A percentile compares a stretch with the other conserved stretches of the same genome.
These are phyloP conservation scores for Aspergillus diversus DNA, from an alignment of 495 filamentous ascomycete genomes.

Conservation along the genomic window DNA sequence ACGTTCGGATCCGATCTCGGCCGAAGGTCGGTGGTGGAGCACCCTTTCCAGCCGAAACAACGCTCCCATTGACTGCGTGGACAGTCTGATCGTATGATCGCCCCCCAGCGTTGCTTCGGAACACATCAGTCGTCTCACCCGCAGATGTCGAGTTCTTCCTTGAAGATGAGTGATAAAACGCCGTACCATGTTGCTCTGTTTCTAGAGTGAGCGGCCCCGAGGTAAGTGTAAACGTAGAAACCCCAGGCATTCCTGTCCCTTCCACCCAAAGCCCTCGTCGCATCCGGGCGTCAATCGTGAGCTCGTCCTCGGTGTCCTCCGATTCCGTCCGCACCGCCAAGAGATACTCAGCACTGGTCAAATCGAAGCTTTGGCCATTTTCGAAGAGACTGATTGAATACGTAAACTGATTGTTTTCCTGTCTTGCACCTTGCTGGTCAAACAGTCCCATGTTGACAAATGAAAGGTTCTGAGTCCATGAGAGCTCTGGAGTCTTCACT, in stretches of 20 bases:
- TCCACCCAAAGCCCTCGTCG: slow-evolving; percentile 60
- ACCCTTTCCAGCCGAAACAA: slow-evolving; percentile 37
- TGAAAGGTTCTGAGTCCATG: slow-evolving; percentile 67
- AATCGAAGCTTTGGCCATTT: slow-evolving; percentile 24
- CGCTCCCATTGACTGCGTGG: slow-evolving; percentile 52
- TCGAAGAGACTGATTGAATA: slow-evolving; percentile 45
- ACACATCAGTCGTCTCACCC: slow-evolving; percentile 35
- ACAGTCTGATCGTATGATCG: slow-evolving; percentile 53
- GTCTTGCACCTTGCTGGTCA: slow-evolving; percentile 60
- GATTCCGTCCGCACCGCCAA: slow-evolving; percentile 62
- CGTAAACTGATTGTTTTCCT: slow-evolving; percentile 65
- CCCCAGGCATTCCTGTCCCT: slow-evolving; percentile 47
- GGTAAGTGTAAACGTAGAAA: slow-evolving; percentile 54
- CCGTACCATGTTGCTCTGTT: slow-evolving; percentile 36
- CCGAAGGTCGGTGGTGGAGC: background rate
- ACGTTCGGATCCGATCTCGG: background rate
- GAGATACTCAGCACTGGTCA: slow-evolving; percentile 63
- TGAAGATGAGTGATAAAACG: slow-evolving; percentile 30
- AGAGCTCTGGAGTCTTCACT: slow-evolving; percentile 48
- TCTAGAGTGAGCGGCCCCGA: slow-evolving; percentile 33
- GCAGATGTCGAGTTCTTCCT: slow-evolving; percentile 30
- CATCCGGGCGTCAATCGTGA: slow-evolving; percentile 63
- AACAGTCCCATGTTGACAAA: slow-evolving; percentile 63
- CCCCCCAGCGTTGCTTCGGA: slow-evolving; percentile 32
- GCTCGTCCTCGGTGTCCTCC: slow-evolving; percentile 48